Conservation (phyloP, 441 rosid genomes). For the Erysimum cheiri region DNA sequence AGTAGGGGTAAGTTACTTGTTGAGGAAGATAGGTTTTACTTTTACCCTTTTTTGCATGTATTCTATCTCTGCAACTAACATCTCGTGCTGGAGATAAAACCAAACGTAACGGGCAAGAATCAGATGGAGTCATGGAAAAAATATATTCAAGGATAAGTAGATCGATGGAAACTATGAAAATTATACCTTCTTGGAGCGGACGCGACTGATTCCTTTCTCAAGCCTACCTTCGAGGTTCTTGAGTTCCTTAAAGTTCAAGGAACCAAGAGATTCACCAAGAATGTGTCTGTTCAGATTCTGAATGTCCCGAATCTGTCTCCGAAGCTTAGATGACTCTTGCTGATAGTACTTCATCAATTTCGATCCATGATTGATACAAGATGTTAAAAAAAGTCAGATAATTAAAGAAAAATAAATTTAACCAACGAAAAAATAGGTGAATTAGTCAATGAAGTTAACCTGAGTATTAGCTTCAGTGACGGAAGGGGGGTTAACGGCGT, state of each 20-base stretch:
- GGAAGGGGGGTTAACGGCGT: constrained; percentile 61
- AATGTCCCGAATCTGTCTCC: constrained; percentile 78
- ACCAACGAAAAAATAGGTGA: background rate
- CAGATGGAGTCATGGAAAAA: background rate
- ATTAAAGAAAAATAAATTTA: constrained; percentile 1
- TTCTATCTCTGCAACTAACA: constrained; percentile 78
- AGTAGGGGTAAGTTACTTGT: constrained; percentile 15
- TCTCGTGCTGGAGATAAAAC: constrained; percentile 58
- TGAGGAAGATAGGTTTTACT: constrained; percentile 27
- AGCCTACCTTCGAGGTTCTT: constrained; percentile 77
- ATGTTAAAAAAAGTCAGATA: background rate
- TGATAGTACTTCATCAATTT: constrained; percentile 64
- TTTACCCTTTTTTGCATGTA: constrained; percentile 91
- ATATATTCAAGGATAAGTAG: background rate
- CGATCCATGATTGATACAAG: constrained; percentile 1
- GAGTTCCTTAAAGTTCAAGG: constrained; percentile 77
- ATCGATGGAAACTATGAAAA: background rate
- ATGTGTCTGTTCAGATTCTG: constrained; percentile 88
- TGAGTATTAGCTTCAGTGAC: constrained; percentile 57
- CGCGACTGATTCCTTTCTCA: constrained; percentile 80
- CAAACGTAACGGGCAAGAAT: constrained; percentile 5
- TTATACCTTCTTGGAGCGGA: constrained; percentile 76
- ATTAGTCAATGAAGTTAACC: background rate
- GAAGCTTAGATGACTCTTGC: constrained; percentile 84
- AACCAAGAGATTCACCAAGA: constrained; percentile 77